Conservation (phyloP, 495 filamentous ascomycete genomes). For the Trichoderma asperelloides region DNA sequence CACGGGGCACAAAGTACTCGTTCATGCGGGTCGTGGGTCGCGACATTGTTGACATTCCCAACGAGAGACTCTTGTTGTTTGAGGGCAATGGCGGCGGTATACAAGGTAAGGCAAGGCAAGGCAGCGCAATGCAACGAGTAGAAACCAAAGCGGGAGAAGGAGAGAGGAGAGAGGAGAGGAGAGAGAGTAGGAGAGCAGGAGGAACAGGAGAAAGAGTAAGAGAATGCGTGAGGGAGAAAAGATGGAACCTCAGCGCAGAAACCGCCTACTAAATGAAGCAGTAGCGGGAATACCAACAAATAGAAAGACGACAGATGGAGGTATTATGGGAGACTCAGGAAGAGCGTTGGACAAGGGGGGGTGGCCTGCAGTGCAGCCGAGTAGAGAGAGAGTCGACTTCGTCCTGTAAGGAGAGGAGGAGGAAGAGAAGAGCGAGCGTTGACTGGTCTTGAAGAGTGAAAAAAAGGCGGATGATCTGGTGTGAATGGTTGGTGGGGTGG, state of each 20-base stretch:
- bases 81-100: neutral
- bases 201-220: constrained; percentile 11
- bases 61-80: neutral
- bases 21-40: constrained; percentile 52
- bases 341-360: constrained; percentile 13
- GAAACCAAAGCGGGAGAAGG: constrained; percentile 9
- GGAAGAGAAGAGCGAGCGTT: neutral
- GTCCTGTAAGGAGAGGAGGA: neutral
- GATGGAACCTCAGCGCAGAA: constrained; percentile 4
- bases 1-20: constrained; percentile 79
- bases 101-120: neutral
- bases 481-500: constrained; percentile 8
- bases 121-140: constrained; percentile 4
- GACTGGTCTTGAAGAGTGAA: neutral
- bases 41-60: constrained; percentile 17
- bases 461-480: constrained; percentile 8
- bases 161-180: constrained; percentile 15
- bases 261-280: constrained; percentile 12
- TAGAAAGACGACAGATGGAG: constrained; percentile 7
- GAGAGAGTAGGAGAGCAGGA: constrained; percentile 16
- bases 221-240: neutral
- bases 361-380: neutral
- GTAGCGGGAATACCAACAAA: constrained; percentile 14
- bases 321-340: constrained; percentile 22
- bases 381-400: neutral